Evolutionary conservation across 768 basidiomycete genomes (phyloP).

Genomic region (Leccinum subtestaceum): DNA sequence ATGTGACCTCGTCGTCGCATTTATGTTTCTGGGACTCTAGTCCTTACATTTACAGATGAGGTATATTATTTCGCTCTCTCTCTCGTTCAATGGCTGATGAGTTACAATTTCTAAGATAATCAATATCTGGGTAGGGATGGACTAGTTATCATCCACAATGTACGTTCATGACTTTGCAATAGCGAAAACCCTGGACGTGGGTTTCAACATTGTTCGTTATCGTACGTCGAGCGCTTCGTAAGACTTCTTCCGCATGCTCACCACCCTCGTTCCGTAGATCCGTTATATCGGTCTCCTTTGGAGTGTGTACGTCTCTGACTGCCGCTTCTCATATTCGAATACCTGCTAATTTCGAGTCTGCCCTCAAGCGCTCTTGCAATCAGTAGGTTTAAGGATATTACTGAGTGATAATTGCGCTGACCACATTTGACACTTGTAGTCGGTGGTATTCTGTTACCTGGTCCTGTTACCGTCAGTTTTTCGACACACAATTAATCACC

Average conservation of each 20-base stretch:
- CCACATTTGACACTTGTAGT: background rate
- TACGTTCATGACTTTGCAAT: background rate
- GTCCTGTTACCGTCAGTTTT: background rate
- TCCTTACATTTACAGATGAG: constrained; percentile 14
- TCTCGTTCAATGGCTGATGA: background rate
- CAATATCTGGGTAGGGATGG: background rate
- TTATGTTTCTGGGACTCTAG: background rate
- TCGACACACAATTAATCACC: background rate
- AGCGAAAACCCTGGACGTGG: constrained; percentile 1
- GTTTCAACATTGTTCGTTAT: background rate
- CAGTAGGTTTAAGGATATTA: background rate
- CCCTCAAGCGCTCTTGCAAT: background rate
- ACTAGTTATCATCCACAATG: too few species aligned
- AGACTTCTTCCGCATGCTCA: background rate
- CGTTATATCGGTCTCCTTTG: background rate
- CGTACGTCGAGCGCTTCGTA: background rate
- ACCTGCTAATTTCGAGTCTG: background rate
- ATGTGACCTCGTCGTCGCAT: background rate
- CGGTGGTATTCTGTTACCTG: background rate
- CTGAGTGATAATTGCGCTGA: background rate
- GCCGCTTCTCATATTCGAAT: background rate
- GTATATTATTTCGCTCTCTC: background rate
- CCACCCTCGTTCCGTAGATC: background rate
- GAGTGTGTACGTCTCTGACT: background rate
- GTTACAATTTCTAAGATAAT: constrained; percentile 1